Percentiles rank a stretch among this genome's conserved stretches.
phyloP scores from a whole-genome alignment of 2,329 filamentous ascomycete genomes.

The Trichophyton verrucosum region DNA sequence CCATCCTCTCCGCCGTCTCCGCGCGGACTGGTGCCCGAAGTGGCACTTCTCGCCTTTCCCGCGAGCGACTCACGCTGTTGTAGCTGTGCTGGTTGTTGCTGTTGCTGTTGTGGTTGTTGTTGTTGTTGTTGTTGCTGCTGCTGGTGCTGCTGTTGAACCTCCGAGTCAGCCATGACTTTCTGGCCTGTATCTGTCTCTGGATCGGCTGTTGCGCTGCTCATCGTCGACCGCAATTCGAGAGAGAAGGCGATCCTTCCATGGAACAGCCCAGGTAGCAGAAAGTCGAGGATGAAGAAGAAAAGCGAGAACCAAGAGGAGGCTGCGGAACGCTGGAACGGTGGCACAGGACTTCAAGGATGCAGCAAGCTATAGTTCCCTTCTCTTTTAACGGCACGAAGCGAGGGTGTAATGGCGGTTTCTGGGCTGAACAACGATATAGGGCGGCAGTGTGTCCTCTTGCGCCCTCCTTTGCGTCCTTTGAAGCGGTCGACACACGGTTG shows the following conservation, averaged over 20 bases:
- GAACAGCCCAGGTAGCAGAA: not conserved
- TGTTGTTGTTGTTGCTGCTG: not conserved
- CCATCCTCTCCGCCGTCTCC: constrained; percentile 11
- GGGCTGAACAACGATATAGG: not conserved
- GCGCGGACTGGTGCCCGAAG: constrained; percentile 17
- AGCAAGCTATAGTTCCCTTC: not conserved
- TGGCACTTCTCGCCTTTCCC: not conserved
- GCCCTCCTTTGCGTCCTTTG: not conserved
- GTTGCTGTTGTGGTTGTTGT: not conserved
- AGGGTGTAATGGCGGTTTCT: not conserved
- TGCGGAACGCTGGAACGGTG: not conserved
- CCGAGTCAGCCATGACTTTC: constrained; percentile 3
- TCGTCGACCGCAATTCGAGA: constrained; percentile 5
- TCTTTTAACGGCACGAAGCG: not conserved
- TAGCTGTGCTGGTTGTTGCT: not conserved
- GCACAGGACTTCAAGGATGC: constrained; percentile 1
- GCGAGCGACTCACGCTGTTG: not conserved
- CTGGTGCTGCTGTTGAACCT: not conserved
- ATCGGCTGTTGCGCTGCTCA: constrained; percentile 9
- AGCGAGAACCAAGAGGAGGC: not conserved
- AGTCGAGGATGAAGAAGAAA: not conserved
- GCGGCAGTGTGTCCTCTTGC: not conserved
- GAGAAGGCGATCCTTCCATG: not conserved
- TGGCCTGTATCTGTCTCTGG: not conserved
- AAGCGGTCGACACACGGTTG: not conserved